Percentiles rank a stretch among this genome's conserved stretches.
These are phyloP conservation scores for Calonectria pauciramosa DNA, from an alignment of 2,329 filamentous ascomycete species.

Conservation along the genomic window DNA sequence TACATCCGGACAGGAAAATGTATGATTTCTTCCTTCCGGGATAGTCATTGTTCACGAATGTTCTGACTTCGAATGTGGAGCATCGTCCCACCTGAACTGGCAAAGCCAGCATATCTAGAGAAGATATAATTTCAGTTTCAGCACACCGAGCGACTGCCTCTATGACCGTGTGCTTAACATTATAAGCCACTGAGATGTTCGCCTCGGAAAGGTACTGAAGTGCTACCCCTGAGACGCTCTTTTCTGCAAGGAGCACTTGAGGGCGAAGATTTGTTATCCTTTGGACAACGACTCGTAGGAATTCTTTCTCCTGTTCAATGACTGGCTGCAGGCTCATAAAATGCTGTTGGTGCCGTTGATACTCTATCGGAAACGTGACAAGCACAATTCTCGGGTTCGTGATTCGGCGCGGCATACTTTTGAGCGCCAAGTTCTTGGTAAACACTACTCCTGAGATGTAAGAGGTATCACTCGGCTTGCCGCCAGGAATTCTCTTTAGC, in stretches of 20 bases:
- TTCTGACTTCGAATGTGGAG: constrained; percentile 93
- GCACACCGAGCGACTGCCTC: constrained; percentile 95
- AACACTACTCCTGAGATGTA: constrained; percentile 98
- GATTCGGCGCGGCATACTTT: constrained; percentile 94
- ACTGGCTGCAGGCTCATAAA: constrained; percentile 99
- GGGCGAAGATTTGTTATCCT: constrained; percentile 89
- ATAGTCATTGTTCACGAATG: constrained; percentile 85
- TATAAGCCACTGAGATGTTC: constrained; percentile 93
- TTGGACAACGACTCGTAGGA: constrained; percentile 90
- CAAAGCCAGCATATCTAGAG: constrained; percentile 89
- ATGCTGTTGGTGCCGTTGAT: constrained; percentile 86
- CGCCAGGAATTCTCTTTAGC: constrained; percentile 94
- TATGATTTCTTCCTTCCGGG: constrained; percentile 90
- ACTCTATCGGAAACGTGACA: constrained; percentile 95
- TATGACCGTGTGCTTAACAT: constrained; percentile 95
- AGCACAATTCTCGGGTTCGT: constrained; percentile 88
- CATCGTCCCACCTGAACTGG: constrained; percentile 82
- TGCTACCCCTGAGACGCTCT: constrained; percentile 91
- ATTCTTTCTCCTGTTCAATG: constrained; percentile 96
- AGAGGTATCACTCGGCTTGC: constrained; percentile 89
- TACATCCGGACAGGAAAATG: constrained; percentile 92
- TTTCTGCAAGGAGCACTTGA: constrained; percentile 90
- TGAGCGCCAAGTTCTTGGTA: constrained; percentile 95
- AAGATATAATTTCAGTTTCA: constrained; percentile 92
- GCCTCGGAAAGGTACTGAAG: constrained; percentile 89